Percentiles rank a stretch among this genome's conserved stretches.
These are phyloP conservation scores for Fusarium sp. DNA, from an alignment of 2,329 filamentous ascomycete genomes.

Conservation along the genomic window DNA sequence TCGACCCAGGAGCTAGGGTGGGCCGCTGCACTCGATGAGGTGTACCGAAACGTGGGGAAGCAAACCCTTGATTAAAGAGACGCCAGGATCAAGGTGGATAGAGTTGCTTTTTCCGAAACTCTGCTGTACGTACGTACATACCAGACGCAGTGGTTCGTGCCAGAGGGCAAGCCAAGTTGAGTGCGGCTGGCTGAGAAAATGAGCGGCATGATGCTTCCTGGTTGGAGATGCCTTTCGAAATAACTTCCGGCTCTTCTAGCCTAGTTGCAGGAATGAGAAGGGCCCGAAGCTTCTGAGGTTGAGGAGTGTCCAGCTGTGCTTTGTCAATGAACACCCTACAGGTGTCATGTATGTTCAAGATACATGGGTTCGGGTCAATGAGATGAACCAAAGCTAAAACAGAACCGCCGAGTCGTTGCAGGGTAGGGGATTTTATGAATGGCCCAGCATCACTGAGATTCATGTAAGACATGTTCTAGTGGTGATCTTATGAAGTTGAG, in stretches of 20 bases:
- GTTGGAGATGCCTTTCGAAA: neutral
- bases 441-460: neutral
- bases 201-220: neutral
- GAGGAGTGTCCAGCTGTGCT: neutral
- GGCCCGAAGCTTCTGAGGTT: neutral
- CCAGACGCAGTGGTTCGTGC: neutral
- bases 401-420: neutral
- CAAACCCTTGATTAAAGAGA: neutral
- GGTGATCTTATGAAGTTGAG: neutral
- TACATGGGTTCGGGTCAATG: neutral
- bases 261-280: neutral
- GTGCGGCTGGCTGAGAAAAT: neutral
- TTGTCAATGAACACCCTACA: neutral
- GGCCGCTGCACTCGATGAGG: conserved; percentile 6
- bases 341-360: neutral
- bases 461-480: neutral
- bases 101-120: conserved; percentile 18
- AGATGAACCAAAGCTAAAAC: neutral
- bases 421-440: neutral
- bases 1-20: conserved; percentile 9
- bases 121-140: neutral
- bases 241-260: neutral
- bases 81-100: conserved; percentile 4
- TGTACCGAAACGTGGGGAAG: conserved; percentile 28
- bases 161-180: neutral